Evolutionary conservation across 305 asterid genomes (phyloP), one percentile per base, ranked within the genome.

Genomic region (Petunia hybrid): DNA sequence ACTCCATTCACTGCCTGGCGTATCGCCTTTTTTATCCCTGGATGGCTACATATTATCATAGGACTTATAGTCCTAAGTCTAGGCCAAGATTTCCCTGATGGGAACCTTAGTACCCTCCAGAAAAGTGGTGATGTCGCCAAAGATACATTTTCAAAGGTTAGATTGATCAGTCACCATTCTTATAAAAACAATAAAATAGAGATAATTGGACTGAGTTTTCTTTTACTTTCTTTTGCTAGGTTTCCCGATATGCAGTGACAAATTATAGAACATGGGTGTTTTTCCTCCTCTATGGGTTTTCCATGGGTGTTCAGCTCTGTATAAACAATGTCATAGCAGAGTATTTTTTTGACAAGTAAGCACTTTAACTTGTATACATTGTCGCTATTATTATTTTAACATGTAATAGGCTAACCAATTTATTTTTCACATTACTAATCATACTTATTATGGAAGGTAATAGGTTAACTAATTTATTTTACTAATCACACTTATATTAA

Each of bases 261-360:
- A 87, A 87, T 59, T 87, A 82, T 82, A 87, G 88, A 63, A 87
- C 89, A 42, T 87, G 89, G 88, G 43, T 87, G 1, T 87, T 87
- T 48, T 85, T 85, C 56, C 68, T 85, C 7, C 45, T 82, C 42
- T 87, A 87, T 5, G 89, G 89, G 2, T 85, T 59, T 57, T 87
- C 89, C 76, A 82, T 87, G 87, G 89, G 89, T 12, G 84, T 87
- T 39, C 82, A 87, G 78, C 83, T 85, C 0, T 82, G 85, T 83
- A 84, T 87, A 40, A 83, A 84, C 79, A 87, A 87, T 63, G 70
- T 85, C 22, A 78, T 87, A 39, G 80, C 86, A 1, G 88, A 87
- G 64, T 87, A 87, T 46, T 87, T 87, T 63, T 85, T 73, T 9
- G 88, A 87, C 81, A 83, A 78, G 86, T 87, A 56, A 1, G 63